A percentile compares a stretch with the other conserved stretches of the same genome.
These are phyloP conservation scores for Monosporascus cannonballus DNA, from an alignment of 2,329 filamentous ascomycete genomes.

Conservation along the genomic window DNA sequence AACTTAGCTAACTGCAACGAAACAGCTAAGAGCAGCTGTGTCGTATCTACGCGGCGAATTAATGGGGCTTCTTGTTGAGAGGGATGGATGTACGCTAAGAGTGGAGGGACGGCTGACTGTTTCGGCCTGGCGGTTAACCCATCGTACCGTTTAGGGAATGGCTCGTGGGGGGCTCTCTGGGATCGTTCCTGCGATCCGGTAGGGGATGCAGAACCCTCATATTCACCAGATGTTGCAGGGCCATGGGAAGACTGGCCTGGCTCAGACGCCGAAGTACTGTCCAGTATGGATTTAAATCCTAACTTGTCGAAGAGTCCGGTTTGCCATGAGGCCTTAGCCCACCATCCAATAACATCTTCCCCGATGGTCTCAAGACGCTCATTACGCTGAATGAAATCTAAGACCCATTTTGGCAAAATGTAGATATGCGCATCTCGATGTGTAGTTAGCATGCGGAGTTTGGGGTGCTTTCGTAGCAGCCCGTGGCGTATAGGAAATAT, in stretches of 20 bases:
- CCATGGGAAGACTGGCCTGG: slow-evolving; percentile 26
- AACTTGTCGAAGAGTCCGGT: slow-evolving; percentile 73
- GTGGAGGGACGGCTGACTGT: slow-evolving; percentile 51
- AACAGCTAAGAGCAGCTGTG: slow-evolving; percentile 71
- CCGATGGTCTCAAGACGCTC: slow-evolving; percentile 80
- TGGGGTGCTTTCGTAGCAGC: slow-evolving; percentile 67
- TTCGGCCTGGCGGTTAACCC: slow-evolving; percentile 19
- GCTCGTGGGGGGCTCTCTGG: slow-evolving; percentile 13
- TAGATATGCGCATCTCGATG: slow-evolving; percentile 93
- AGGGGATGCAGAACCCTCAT: slow-evolving; percentile 12
- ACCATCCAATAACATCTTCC: slow-evolving; percentile 90
- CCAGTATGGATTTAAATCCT: slow-evolving; percentile 61
- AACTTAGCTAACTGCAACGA: slow-evolving; percentile 85
- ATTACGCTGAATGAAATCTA: slow-evolving; percentile 75
- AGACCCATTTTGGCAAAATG: slow-evolving; percentile 85
- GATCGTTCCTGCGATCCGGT: slow-evolving; percentile 11
- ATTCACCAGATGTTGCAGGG: slow-evolving; percentile 7
- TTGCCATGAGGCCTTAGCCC: slow-evolving; percentile 94
- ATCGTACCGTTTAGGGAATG: slow-evolving; percentile 15
- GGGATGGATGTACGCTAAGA: slow-evolving; percentile 78
- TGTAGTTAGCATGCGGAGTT: slow-evolving; percentile 72
- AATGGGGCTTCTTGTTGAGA: slow-evolving; percentile 50
- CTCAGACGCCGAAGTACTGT: slow-evolving; percentile 34
- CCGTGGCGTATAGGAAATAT: slow-evolving; percentile 69
- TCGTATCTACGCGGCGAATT: slow-evolving; percentile 83